Conservation (phyloP, 2,329 filamentous ascomycete species). For the Ceratocystiopsis sp. region DNA sequence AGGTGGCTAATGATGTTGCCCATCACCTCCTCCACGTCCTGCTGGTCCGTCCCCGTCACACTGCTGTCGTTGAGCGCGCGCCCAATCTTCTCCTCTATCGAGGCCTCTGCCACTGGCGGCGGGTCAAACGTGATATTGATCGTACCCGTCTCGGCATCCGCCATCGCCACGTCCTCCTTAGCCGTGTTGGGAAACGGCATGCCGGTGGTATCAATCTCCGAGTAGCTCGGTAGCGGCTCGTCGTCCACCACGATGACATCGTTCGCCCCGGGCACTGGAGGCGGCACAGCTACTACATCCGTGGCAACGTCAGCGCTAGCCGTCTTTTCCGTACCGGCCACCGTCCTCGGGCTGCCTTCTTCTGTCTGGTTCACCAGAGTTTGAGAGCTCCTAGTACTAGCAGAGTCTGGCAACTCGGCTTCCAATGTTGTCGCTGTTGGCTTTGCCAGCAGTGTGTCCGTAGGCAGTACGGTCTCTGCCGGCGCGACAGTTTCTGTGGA, state of each 20-base stretch:
- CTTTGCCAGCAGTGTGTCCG: neutral
- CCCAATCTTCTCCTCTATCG: constrained; percentile 27
- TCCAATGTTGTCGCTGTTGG: neutral
- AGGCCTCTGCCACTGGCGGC: constrained; percentile 16
- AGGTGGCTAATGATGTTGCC: constrained; percentile 80
- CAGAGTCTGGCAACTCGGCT: constrained; percentile 20
- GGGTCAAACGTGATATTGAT: constrained; percentile 6
- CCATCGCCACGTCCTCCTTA: neutral
- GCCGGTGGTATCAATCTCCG: too few species aligned
- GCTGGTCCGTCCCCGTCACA: constrained; percentile 48
- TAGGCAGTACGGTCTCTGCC: too few species aligned
- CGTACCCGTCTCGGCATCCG: too few species aligned
- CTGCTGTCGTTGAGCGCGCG: constrained; percentile 28
- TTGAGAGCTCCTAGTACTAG: constrained; percentile 32
- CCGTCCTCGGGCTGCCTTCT: constrained; percentile 16
- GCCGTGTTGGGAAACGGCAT: neutral
- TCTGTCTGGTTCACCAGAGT: constrained; percentile 31
- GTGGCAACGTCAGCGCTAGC: too few species aligned
- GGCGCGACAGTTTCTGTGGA: too few species aligned
- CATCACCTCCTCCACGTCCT: constrained; percentile 93
- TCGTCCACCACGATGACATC: neutral
- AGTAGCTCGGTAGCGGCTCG: too few species aligned
- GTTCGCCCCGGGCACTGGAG: neutral
- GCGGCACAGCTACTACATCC: too few species aligned
- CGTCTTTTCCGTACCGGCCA: constrained; percentile 2